Percentiles rank a stretch among this genome's conserved stretches.
Evolutionary conservation across 2,329 filamentous ascomycete genomes (phyloP).

Genomic region (Ophiostoma fasciatum): DNA sequence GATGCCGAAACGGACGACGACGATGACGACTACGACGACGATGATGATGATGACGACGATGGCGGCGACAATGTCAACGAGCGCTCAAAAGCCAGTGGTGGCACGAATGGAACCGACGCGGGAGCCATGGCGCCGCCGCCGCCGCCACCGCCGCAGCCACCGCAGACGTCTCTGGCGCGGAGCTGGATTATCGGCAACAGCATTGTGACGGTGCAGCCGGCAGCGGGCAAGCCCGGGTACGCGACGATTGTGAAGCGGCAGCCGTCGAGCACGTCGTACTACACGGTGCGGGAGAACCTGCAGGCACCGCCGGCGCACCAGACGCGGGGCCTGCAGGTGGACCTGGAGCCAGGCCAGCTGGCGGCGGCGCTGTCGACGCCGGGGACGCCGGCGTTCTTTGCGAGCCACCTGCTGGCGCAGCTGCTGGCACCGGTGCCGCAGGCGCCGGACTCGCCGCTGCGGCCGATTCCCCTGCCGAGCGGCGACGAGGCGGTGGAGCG

Average conservation of each 20-base stretch:
- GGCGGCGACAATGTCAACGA: neutral
- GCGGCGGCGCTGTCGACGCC: slow-evolving; percentile 46
- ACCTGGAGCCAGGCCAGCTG: slow-evolving; percentile 24
- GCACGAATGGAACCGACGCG: too few species aligned
- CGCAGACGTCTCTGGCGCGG: slow-evolving; percentile 36
- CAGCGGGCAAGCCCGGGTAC: slow-evolving; percentile 43
- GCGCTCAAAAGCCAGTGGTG: too few species aligned
- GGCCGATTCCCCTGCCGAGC: slow-evolving; percentile 60
- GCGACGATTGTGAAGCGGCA: slow-evolving; percentile 58
- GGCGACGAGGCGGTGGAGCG: slow-evolving; percentile 56
- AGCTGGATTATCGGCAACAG: slow-evolving; percentile 62
- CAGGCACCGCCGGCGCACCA: slow-evolving; percentile 43
- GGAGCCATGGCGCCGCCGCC: too few species aligned
- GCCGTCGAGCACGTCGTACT: slow-evolving; percentile 50
- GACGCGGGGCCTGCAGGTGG: neutral
- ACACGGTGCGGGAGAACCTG: slow-evolving; percentile 45
- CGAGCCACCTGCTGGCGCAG: slow-evolving; percentile 59
- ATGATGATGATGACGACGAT: neutral
- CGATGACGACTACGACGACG: slow-evolving; percentile 29
- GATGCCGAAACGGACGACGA: neutral
- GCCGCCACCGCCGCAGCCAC: too few species aligned
- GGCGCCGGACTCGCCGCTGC: slow-evolving; percentile 37
- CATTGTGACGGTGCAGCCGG: slow-evolving; percentile 60
- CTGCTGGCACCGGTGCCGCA: slow-evolving; percentile 50
- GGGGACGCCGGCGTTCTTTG: too few species aligned